Evolutionary conservation across 352 stramenopile genomes (phyloP), one percentile per base, ranked within the genome.

Genomic region (Globisporangium paddicum): DNA sequence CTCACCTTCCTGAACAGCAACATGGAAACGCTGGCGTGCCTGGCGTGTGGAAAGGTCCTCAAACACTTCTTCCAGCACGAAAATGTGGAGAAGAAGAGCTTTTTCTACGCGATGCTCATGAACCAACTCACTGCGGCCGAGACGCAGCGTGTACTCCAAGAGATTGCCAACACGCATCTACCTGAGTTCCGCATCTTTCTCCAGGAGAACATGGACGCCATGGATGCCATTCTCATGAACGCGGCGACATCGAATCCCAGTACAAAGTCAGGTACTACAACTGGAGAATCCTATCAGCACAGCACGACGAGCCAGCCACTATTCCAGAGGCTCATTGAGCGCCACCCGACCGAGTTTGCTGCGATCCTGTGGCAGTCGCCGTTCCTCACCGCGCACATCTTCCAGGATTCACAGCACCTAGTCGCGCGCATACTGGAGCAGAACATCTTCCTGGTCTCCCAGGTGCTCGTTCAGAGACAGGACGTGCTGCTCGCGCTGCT

Each of bases 391-490:
- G 72, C 75, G 14, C 75, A 89, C 32, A 73, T 89, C n/a, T 87
- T 93, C 38, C 80, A 90, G 78, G 72, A 75, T 10, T 85, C 76
- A 1, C 69, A 82, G 46, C 62, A 74, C 23, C 57, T 93, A 2
- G 71, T 93, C 13, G 77, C 69, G 23, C 74, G 79, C 3, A 74
- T 93, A 13, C 61, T 93, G 16, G 80, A 93, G 66, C 80, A 90
- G 54, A 87, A 93, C 47, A 73, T 87, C n/a, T 73, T 81, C 46
- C 41, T 75, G 11, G 68, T 93, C 37, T 89, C 82, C 0, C 68
- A 89, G 40, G 73, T 79, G 41, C 71, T 93, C 3, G 60, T 67
- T 1, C 77, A 82, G 45, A 68, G 75, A 47, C 57, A 61, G 0
- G 82, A 93, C 42, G 61, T 89, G 13, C 57, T 90, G 2, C 55